Evolutionary conservation across 768 basidiomycete genomes (phyloP), one percentile per base, ranked within the genome.

Genomic region (Suillus placidus): DNA sequence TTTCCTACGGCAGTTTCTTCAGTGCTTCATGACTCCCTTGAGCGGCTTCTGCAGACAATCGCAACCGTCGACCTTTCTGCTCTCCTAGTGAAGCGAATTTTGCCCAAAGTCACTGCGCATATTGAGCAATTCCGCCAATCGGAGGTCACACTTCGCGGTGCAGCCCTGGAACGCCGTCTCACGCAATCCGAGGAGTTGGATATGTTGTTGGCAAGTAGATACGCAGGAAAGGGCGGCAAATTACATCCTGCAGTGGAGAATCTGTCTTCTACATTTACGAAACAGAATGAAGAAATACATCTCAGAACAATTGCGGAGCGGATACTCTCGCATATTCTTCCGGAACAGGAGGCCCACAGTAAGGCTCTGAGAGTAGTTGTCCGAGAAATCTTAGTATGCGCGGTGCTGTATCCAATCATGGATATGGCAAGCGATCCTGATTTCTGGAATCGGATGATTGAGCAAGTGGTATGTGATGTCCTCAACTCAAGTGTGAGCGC

Each of bases 401-500:
- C 90, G 2, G 87, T 97, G 4, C 72, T 98, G 47, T 88, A 92
- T 72, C 95, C 97, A 14, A 77, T 97, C 62, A 88, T 97, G 83
- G 94, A 98, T 58, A 93, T 97, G 90, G 74, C 98, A 42, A 84
- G 92, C 35, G 97, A 99, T 75, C 94, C 95, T 6, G 97, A 99
- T 76, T 97, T 97, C 69, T 98, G 95, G 95, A 99, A 99, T 79
- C 83, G 88, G 65, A 86, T 87, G 43, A 92, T 98, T 60, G 96
- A 98, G 76, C 90, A 95, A 79, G 87, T 93, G 80, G 96, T 95
- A 75, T 78, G 93, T 81, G 57, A 30, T 51, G 6, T 8, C 49
- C 52, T n/a, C 16, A 12, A 32, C 6, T 60, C 6, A 30, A 20
- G 18, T 20, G 10, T 13, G 26, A 60, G 18, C 40, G 6, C 58